These are phyloP conservation scores for Dryadomyces sulphureus DNA, from an alignment of 2,329 filamentous ascomycete genomes.

Conservation along the genomic window DNA sequence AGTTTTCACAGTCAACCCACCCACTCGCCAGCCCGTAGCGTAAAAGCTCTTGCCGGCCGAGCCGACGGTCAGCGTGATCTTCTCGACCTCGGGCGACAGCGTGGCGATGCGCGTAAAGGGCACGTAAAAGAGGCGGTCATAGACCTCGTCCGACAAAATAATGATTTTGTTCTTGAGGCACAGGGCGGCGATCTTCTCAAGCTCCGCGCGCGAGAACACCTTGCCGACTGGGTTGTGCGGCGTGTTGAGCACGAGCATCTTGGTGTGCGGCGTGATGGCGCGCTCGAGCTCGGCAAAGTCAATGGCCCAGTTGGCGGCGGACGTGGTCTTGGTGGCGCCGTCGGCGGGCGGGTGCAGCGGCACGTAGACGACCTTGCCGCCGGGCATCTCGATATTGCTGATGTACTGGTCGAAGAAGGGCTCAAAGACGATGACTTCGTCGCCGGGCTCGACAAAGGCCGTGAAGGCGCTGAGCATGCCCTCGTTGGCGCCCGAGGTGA, in stretches of 20 bases:
- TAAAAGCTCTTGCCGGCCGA: slow-evolving; percentile 98
- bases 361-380: slow-evolving; percentile 87
- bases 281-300: slow-evolving; percentile 70
- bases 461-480: slow-evolving; percentile 96
- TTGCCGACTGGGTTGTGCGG: slow-evolving; percentile 93
- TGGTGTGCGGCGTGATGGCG: slow-evolving; percentile 72
- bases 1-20: neutral
- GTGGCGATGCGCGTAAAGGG: slow-evolving; percentile 90
- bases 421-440: slow-evolving; percentile 96
- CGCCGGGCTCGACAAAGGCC: slow-evolving; percentile 86
- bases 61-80: slow-evolving; percentile 81
- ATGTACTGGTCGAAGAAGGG: slow-evolving; percentile 99
- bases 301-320: slow-evolving; percentile 76
- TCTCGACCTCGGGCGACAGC: slow-evolving; percentile 76
- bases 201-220: slow-evolving; percentile 73
- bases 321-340: slow-evolving; percentile 65
- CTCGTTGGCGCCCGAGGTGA: slow-evolving; percentile 86
- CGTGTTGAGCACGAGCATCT: slow-evolving; percentile 89
- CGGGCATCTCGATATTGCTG: slow-evolving; percentile 96
- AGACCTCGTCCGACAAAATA: slow-evolving; percentile 85
- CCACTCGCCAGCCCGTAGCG: slow-evolving; percentile 88
- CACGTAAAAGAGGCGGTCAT: slow-evolving; percentile 88
- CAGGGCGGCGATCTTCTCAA: slow-evolving; percentile 71
- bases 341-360: slow-evolving; percentile 80
- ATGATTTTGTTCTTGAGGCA: slow-evolving; percentile 90